Percentiles rank a stretch among this genome's conserved stretches.
Evolutionary conservation across 228 moss, liverwort and hornwort genomes (phyloP).

Genomic region (Sphagnum magellanicum): DNA sequence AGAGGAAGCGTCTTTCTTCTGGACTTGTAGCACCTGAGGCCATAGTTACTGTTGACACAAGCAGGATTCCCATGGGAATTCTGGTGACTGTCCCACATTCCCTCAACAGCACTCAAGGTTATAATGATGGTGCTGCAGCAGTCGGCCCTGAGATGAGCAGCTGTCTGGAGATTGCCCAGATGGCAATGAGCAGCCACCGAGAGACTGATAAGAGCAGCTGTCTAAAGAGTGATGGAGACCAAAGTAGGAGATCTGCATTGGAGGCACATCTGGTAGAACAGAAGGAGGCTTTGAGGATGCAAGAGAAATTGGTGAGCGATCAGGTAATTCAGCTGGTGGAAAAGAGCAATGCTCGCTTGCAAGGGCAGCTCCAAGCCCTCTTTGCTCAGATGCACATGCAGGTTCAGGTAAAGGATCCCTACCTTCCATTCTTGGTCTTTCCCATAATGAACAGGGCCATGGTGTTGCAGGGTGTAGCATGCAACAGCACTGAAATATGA

Average conservation of each 20-base stretch:
- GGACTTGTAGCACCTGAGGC: slow-evolving; percentile 10
- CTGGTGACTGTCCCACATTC: no score
- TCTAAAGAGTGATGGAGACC: slow-evolving; percentile 25
- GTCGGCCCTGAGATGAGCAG: no score
- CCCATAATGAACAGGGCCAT: neutral
- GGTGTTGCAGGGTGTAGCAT: neutral
- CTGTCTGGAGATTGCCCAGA: no score
- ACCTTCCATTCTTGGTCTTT: neutral
- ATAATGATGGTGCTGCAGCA: no score
- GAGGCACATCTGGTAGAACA: slow-evolving; percentile 36
- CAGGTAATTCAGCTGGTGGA: slow-evolving; percentile 48
- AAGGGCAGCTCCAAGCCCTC: slow-evolving; percentile 33
- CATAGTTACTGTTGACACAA: slow-evolving; percentile 20
- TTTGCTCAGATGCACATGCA: slow-evolving; percentile 37
- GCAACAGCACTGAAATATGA: no score
- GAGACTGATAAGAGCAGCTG: slow-evolving; percentile 23
- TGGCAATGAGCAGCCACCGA: no score
- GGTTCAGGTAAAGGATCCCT: slow-evolving; percentile 18
- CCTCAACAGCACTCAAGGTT: no score
- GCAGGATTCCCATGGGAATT: neutral
- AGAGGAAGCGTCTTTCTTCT: slow-evolving; percentile 22
- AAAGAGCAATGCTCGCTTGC: slow-evolving; percentile 40
- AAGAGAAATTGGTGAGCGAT: slow-evolving; percentile 38
- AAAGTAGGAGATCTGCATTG: slow-evolving; percentile 16
- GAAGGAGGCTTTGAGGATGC: slow-evolving; percentile 43